phyloP scores from a whole-genome alignment of 225 moss, liverwort and hornwort species.

The Physcomitrellopsis africana region DNA sequence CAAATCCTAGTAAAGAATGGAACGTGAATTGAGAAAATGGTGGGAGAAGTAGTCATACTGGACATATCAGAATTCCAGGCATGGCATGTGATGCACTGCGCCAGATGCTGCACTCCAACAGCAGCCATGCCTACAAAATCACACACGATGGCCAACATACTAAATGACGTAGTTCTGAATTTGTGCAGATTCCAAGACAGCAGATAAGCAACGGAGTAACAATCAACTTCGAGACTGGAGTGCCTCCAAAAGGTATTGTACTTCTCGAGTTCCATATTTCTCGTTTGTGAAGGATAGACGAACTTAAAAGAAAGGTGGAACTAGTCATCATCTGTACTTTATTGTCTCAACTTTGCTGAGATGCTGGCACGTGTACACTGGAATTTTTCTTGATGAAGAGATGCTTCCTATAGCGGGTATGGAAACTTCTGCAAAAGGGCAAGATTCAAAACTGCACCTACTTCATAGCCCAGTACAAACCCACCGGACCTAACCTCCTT shows the following conservation, averaged over 20 bases:
- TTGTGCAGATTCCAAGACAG: neutral
- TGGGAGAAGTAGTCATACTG: constrained; percentile 45
- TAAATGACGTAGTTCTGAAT: neutral
- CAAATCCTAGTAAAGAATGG: constrained; percentile 12
- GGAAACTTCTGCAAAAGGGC: neutral
- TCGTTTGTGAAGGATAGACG: neutral
- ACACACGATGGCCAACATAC: constrained; percentile 12
- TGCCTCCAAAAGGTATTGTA: neutral
- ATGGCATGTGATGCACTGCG: constrained; percentile 91
- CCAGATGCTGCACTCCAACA: constrained; percentile 92
- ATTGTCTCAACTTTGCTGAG: neutral
- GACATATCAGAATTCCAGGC: constrained; percentile 96
- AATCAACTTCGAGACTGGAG: neutral
- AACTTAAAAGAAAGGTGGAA: neutral
- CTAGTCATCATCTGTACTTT: neutral
- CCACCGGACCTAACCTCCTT: neutral
- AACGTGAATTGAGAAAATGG: neutral
- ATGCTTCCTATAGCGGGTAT: neutral
- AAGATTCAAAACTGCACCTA: constrained; percentile 12
- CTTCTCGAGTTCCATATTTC: neutral
- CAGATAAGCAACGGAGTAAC: neutral
- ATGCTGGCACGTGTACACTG: neutral
- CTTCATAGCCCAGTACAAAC: neutral
- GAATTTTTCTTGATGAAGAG: constrained; percentile 11
- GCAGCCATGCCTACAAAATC: constrained; percentile 75